Conservation (phyloP, 2,329 filamentous ascomycete species). For the Tolypocladium ophioglossoides region DNA sequence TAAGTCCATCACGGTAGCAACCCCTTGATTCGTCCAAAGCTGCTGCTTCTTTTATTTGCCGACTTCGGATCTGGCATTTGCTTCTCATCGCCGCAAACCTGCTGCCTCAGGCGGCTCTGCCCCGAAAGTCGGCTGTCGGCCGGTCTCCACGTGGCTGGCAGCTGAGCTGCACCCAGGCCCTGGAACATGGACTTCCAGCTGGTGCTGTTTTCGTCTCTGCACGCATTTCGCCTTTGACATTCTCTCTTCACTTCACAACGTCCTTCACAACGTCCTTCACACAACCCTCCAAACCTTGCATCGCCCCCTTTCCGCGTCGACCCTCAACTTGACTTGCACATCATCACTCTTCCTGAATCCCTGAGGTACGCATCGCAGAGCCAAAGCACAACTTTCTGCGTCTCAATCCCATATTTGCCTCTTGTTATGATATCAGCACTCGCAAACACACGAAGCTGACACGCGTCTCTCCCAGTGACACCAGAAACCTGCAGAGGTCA, state of each 20-base stretch:
- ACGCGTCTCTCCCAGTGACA: neutral
- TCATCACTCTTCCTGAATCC: neutral
- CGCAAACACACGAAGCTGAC: neutral
- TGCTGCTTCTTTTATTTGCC: neutral
- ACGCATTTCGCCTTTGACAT: too few species aligned
- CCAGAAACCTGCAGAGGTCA: neutral
- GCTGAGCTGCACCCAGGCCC: neutral
- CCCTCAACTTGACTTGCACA: neutral
- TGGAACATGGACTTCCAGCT: neutral
- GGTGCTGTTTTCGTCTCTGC: neutral
- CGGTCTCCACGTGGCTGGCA: neutral
- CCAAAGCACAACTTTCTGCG: neutral
- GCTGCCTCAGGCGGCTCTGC: neutral
- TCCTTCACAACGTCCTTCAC: neutral
- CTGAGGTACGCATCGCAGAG: neutral
- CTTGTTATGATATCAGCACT: neutral
- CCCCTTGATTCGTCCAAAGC: too few species aligned
- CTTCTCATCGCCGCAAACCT: neutral
- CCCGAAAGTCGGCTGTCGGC: neutral
- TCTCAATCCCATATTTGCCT: neutral
- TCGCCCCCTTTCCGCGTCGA: neutral
- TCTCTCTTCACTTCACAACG: neutral
- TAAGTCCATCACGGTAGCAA: neutral
- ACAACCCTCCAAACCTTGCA: neutral
- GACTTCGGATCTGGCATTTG: neutral